Evolutionary conservation across 352 stramenopile genomes (phyloP).

Genomic region (Globisporangium paroecandrum): DNA sequence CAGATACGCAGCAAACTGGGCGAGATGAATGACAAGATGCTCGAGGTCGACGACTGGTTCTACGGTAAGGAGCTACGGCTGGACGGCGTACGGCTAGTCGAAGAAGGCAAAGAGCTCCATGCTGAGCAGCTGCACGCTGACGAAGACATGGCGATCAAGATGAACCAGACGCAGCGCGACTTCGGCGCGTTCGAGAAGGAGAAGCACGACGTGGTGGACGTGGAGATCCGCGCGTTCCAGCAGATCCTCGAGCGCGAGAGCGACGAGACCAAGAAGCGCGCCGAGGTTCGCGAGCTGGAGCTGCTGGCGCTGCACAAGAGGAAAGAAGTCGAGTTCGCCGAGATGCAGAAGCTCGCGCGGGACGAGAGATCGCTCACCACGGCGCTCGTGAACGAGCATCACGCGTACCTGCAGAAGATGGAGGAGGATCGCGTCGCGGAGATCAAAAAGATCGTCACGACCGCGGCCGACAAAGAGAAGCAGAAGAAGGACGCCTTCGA

Average conservation of each 20-base stretch:
- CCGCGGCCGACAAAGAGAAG: slow-evolving; percentile 42
- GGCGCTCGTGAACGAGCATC: slow-evolving; percentile 76
- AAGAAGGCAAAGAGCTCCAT: slow-evolving; percentile 51
- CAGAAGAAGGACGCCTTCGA: slow-evolving; percentile 78
- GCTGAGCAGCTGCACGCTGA: slow-evolving; percentile 66
- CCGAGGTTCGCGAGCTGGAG: slow-evolving; percentile 75
- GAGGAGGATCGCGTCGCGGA: slow-evolving; percentile 69
- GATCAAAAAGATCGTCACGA: slow-evolving; percentile 46
- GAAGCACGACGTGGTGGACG: slow-evolving; percentile 57
- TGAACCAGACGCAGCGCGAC: slow-evolving; percentile 79
- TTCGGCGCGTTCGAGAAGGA: slow-evolving; percentile 72
- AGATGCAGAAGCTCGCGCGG: slow-evolving; percentile 58
- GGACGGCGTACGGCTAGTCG: slow-evolving; percentile 61
- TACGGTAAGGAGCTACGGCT: slow-evolving; percentile 85
- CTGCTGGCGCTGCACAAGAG: slow-evolving; percentile 65
- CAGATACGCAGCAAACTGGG: slow-evolving; percentile 58
- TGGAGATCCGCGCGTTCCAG: slow-evolving; percentile 58
- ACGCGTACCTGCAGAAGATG: slow-evolving; percentile 74
- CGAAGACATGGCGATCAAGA: slow-evolving; percentile 75
- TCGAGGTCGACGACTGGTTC: slow-evolving; percentile 93
- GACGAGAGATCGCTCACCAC: slow-evolving; percentile 58
- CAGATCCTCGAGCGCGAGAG: slow-evolving; percentile 58
- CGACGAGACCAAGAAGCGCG: slow-evolving; percentile 34
- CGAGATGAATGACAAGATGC: slow-evolving; percentile 74
- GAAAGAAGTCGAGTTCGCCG: slow-evolving; percentile 75